phyloP scores from a whole-genome alignment of 768 basidiomycete species.

The Pisolithus tinctorius region DNA sequence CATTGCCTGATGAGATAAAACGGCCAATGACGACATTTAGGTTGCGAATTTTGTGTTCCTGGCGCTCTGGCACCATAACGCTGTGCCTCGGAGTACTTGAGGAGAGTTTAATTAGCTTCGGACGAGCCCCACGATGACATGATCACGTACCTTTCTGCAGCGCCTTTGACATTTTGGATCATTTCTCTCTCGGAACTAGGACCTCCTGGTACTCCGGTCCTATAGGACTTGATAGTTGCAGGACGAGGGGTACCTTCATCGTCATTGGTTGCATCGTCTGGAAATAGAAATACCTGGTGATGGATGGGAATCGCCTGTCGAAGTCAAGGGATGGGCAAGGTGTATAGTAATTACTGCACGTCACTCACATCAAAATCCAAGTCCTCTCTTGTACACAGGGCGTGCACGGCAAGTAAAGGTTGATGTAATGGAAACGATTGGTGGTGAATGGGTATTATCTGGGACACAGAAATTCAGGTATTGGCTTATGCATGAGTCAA shows the following conservation, averaged over 20 bases:
- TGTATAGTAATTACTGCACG: not conserved
- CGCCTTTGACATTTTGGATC: no score
- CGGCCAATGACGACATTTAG: not conserved
- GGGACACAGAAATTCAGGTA: not conserved
- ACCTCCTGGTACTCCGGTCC: no score
- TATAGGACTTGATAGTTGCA: no score
- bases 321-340: not conserved
- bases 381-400: not conserved
- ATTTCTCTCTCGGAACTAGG: no score
- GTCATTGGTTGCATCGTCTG: no score
- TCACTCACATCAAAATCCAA: not conserved
- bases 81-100: not conserved
- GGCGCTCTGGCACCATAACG: not conserved
- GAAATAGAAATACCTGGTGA: not conserved
- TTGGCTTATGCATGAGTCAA: not conserved
- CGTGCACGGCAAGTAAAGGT: not conserved
- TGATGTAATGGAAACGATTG: not conserved
- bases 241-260: no score
- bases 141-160: no score
- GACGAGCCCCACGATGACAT: no score
- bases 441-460: not conserved
- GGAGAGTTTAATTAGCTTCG: no score
- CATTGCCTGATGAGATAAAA: not conserved
- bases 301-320: not conserved
- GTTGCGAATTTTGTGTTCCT: not conserved